These are phyloP conservation scores for Gnomoniopsis sp. DNA, from an alignment of 2,329 filamentous ascomycete genomes.

Conservation along the genomic window DNA sequence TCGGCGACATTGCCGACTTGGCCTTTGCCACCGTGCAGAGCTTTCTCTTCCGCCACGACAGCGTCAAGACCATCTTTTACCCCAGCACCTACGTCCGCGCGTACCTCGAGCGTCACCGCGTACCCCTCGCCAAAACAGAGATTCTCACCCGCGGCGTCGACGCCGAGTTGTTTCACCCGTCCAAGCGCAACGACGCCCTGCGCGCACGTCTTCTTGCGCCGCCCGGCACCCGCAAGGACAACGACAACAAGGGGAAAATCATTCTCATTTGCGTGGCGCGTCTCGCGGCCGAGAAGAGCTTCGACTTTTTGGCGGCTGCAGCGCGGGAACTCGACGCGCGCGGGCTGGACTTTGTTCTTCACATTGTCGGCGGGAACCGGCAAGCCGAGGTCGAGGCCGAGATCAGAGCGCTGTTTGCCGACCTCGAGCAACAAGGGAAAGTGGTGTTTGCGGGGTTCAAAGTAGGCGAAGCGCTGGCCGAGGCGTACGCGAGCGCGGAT, in stretches of 20 bases:
- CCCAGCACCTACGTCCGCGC: constrained; percentile 60
- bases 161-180: constrained; percentile 57
- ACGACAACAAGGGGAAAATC: constrained; percentile 57
- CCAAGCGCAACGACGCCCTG: constrained; percentile 46
- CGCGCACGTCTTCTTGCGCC: constrained; percentile 56
- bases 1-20: constrained; percentile 59
- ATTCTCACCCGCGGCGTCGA: constrained; percentile 64
- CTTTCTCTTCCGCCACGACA: constrained; percentile 60
- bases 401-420: constrained; percentile 57
- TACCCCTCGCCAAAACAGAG: constrained; percentile 54
- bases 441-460: constrained; percentile 67
- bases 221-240: too few relatives aligned
- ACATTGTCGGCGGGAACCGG: constrained; percentile 66
- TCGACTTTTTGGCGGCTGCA: constrained; percentile 60
- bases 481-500: constrained; percentile 65
- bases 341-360: constrained; percentile 58
- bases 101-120: constrained; percentile 57
- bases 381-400: constrained; percentile 60
- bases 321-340: constrained; percentile 51
- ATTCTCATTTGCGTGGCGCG: constrained; percentile 65
- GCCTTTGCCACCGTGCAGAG: constrained; percentile 62
- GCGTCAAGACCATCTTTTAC: constrained; percentile 66
- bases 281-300: constrained; percentile 68
- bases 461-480: constrained; percentile 57
- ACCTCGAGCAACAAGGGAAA: constrained; percentile 43